phyloP scores from a whole-genome alignment of 2,329 filamentous ascomycete genomes.

The Rasamsonia emersonii region DNA sequence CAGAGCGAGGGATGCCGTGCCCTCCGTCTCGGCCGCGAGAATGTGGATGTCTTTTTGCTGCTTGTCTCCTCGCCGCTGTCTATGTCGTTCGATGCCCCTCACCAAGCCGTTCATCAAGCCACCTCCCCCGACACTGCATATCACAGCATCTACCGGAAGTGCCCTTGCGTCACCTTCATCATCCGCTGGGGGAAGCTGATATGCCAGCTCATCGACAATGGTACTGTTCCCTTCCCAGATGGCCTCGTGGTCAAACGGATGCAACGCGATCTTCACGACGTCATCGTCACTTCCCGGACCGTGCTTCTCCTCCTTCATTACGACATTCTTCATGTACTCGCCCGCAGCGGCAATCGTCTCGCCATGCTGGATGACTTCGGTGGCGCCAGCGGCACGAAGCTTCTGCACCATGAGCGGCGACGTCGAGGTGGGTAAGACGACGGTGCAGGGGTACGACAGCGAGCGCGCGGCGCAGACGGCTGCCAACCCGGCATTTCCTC shows the following conservation, averaged over 20 bases:
- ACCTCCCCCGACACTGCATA: conserved; percentile 74
- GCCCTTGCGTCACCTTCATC: conserved; percentile 24
- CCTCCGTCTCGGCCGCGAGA: conserved; percentile 66
- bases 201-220: conserved; percentile 35
- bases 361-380: conserved; percentile 59
- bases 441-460: conserved; percentile 59
- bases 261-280: conserved; percentile 33
- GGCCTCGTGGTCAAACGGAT: conserved; percentile 37
- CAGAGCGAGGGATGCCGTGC: conserved; percentile 61
- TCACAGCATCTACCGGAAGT: conserved; percentile 55
- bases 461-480: conserved; percentile 63
- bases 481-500: conserved; percentile 78
- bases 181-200: conserved; percentile 28
- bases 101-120: conserved; percentile 70
- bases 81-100: conserved; percentile 52
- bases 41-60: conserved; percentile 40
- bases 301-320: conserved; percentile 24
- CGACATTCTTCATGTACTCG: conserved; percentile 50
- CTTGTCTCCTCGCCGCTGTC: conserved; percentile 20
- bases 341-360: conserved; percentile 63
- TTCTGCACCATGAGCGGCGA: conserved; percentile 63
- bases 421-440: conserved; percentile 62
- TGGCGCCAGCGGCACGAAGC: conserved; percentile 57
- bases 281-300: conserved; percentile 17
- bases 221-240: conserved; percentile 40